Conservation (phyloP, 2,329 filamentous ascomycete species). For the Penicillium sp. region DNA sequence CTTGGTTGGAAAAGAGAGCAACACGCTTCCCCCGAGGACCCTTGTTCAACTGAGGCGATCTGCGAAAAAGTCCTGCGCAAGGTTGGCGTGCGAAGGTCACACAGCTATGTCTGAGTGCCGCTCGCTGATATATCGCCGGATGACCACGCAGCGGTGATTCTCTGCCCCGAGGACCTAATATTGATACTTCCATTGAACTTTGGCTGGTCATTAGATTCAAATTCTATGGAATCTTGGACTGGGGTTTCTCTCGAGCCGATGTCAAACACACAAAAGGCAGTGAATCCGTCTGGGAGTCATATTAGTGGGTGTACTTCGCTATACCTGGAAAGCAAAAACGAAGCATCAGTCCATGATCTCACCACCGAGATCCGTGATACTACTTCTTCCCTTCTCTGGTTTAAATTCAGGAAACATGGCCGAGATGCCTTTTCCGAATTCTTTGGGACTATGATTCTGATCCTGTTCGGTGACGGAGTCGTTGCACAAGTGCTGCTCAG, state of each 20-base stretch:
- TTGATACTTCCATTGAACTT: too few species aligned
- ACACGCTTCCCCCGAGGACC: slow-evolving; percentile 6
- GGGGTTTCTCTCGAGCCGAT: slow-evolving; percentile 11
- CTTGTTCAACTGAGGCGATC: slow-evolving; percentile 14
- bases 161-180: too few species aligned
- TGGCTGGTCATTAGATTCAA: background rate
- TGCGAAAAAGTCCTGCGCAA: slow-evolving; percentile 2
- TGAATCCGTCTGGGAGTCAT: slow-evolving; percentile 10
- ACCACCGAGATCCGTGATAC: slow-evolving; percentile 9
- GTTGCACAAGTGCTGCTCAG: slow-evolving; percentile 67
- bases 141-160: slow-evolving; percentile 1
- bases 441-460: slow-evolving; percentile 64
- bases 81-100: slow-evolving; percentile 14
- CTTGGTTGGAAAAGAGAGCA: slow-evolving; percentile 4
- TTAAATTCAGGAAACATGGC: slow-evolving; percentile 49
- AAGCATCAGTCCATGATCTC: slow-evolving; percentile 17
- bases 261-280: slow-evolving; percentile 17
- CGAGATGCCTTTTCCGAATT: slow-evolving; percentile 65
- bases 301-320: slow-evolving; percentile 21
- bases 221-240: slow-evolving; percentile 12
- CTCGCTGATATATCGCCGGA: slow-evolving; percentile 17
- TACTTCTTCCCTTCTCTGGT: slow-evolving; percentile 47
- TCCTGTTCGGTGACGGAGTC: slow-evolving; percentile 69
- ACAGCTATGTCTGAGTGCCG: slow-evolving; percentile 10
- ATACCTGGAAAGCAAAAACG: slow-evolving; percentile 17